Conservation (phyloP, 495 filamentous ascomycete genomes). For the Lepraria neglecta region DNA sequence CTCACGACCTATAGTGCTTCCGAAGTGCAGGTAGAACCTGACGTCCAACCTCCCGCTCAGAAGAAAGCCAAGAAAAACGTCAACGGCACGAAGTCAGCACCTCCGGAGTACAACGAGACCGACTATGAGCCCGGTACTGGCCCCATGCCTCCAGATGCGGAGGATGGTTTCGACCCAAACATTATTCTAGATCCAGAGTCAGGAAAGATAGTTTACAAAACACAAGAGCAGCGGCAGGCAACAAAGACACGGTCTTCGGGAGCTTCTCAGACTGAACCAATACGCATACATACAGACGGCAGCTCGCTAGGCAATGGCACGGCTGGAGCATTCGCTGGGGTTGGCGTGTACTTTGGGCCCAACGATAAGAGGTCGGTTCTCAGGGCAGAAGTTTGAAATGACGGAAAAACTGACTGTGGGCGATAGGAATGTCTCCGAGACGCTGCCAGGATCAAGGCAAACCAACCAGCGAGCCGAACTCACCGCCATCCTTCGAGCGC, state of each 20-base stretch:
- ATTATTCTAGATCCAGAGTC: constrained; percentile 49
- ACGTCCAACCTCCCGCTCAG: constrained; percentile 11
- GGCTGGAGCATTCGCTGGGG: constrained; percentile 63
- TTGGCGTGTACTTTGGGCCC: constrained; percentile 84
- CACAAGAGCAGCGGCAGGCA: constrained; percentile 39
- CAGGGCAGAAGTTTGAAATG: constrained; percentile 23
- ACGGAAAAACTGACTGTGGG: constrained; percentile 13
- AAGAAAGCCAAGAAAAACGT: constrained; percentile 38
- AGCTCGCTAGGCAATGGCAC: constrained; percentile 73
- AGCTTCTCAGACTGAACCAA: constrained; percentile 40
- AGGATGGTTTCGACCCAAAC: constrained; percentile 59
- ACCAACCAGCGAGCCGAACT: constrained; percentile 95
- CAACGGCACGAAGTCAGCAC: constrained; percentile 32
- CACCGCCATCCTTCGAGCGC: constrained; percentile 75
- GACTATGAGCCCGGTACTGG: constrained; percentile 50
- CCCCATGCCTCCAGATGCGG: constrained; percentile 47
- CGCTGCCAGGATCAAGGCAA: constrained; percentile 64
- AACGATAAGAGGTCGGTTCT: constrained; percentile 56
- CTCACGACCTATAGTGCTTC: constrained; percentile 14
- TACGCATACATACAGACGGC: constrained; percentile 86
- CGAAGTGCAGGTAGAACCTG: constrained; percentile 3
- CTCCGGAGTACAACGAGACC: constrained; percentile 30
- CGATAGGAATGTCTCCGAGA: constrained; percentile 78
- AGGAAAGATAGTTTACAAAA: constrained; percentile 57
- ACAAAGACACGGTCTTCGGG: constrained; percentile 40